phyloP scores from a whole-genome alignment of 345 rosid genomes.

The Clausena lansium region DNA sequence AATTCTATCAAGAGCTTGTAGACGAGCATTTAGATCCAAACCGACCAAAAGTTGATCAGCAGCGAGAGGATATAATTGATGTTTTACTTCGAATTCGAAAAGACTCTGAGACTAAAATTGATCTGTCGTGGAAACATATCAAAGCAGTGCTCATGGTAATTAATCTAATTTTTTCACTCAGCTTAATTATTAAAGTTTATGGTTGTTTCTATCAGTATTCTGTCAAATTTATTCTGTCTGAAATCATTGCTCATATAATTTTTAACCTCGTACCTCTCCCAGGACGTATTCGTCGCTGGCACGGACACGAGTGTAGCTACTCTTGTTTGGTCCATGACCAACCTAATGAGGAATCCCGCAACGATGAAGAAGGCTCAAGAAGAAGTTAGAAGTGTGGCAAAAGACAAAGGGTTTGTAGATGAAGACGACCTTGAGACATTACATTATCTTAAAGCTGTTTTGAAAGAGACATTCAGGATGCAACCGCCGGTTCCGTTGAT shows the following conservation, averaged over 20 bases:
- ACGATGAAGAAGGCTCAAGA: conserved; percentile 26
- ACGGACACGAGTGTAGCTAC: conserved; percentile 26
- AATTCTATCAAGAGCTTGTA: conserved; percentile 29
- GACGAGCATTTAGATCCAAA: conserved; percentile 32
- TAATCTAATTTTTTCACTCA: background rate
- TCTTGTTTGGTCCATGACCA: conserved; percentile 33
- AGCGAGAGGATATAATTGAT: conserved; percentile 27
- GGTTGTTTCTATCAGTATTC: no score
- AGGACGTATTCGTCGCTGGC: conserved; percentile 34
- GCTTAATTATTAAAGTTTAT: background rate
- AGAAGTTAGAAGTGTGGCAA: conserved; percentile 19
- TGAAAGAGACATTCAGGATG: conserved; percentile 33
- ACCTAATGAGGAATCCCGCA: conserved; percentile 25
- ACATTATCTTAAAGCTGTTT: conserved; percentile 28
- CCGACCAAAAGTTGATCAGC: background rate
- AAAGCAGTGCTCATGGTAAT: conserved; percentile 39
- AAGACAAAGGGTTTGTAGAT: conserved; percentile 17
- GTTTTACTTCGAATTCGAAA: conserved; percentile 21
- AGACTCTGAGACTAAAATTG: conserved; percentile 11
- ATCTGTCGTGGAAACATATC: conserved; percentile 30
- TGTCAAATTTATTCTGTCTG: no score
- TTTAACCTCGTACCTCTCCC: background rate
- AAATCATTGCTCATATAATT: no score
- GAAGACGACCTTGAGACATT: conserved; percentile 23
- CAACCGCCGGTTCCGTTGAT: conserved; percentile 25